A percentile compares a stretch with the other conserved stretches of the same genome.
These are phyloP conservation scores for Symbiodinium pilosum DNA, from an alignment of 73 alveolate species.

Conservation along the genomic window DNA sequence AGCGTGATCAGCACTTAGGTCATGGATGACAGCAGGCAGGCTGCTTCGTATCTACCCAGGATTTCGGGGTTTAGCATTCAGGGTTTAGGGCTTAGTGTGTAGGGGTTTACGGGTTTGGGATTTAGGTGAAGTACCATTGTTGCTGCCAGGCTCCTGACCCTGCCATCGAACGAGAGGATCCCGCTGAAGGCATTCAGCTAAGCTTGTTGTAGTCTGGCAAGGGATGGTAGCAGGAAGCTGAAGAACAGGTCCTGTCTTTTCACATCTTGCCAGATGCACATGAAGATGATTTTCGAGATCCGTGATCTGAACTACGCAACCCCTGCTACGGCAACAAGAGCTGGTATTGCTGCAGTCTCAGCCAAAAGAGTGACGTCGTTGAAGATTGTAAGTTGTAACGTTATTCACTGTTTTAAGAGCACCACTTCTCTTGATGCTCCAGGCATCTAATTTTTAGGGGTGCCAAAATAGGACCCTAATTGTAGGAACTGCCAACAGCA, in stretches of 20 bases:
- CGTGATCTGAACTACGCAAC: constrained; percentile 99
- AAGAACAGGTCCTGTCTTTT: constrained; percentile 67
- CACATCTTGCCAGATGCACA: constrained; percentile 97
- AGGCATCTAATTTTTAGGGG: too few species aligned
- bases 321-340: constrained; percentile 99
- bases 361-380: too few species aligned
- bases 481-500: too few species aligned
- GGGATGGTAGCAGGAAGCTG: background rate
- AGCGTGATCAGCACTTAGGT: background rate
- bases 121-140: background rate
- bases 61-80: background rate
- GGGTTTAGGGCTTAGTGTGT: too few species aligned
- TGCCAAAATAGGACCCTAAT: too few species aligned
- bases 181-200: constrained; percentile 99
- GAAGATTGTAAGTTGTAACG: too few species aligned
- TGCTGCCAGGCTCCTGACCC: constrained; percentile 95
- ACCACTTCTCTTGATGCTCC: too few species aligned
- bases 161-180: constrained; percentile 99
- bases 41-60: background rate
- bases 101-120: too few species aligned
- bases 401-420: too few species aligned
- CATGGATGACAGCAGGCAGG: constrained; percentile 8
- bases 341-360: constrained; percentile 84
- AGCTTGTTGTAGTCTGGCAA: background rate
- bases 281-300: constrained; percentile 99